These are phyloP conservation scores for Capsella bursapastoris DNA, from an alignment of 345 rosid genomes.

Conservation along the genomic window DNA sequence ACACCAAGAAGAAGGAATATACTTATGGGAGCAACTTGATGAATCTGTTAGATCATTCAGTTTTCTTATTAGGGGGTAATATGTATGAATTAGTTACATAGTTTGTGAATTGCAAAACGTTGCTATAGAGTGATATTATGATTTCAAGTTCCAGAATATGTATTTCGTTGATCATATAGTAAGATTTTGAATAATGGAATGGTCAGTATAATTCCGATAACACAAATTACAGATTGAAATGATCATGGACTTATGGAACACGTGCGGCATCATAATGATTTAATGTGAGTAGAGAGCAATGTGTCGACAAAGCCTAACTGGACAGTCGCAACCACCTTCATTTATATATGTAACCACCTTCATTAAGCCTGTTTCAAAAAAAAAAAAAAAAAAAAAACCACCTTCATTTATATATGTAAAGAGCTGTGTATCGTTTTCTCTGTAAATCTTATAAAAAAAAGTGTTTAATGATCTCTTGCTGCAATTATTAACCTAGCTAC, in stretches of 20 bases:
- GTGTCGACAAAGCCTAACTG: constrained; percentile 50
- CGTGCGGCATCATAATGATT: constrained; percentile 41
- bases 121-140: too few relatives aligned
- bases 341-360: constrained; percentile 31
- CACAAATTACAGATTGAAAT: not conserved
- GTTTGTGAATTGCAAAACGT: too few relatives aligned
- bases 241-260: constrained; percentile 24
- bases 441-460: constrained; percentile 22
- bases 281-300: constrained; percentile 18
- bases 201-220: too few relatives aligned
- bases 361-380: too few relatives aligned
- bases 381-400: too few relatives aligned
- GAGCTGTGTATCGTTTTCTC: constrained; percentile 19
- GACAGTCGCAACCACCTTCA: constrained; percentile 42
- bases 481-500: constrained; percentile 26
- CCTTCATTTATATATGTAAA: constrained; percentile 36
- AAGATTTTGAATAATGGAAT: too few relatives aligned
- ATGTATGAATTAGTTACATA: too few relatives aligned
- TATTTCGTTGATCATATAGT: not conserved
- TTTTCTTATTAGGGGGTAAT: too few relatives aligned
- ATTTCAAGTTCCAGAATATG: too few relatives aligned
- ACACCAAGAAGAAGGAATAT: too few relatives aligned
- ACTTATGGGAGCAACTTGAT: too few relatives aligned
- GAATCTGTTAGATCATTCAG: too few relatives aligned
- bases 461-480: constrained; percentile 17